Evolutionary conservation across 306 rosid genomes (phyloP).

Genomic region (Trifolium dubium): DNA sequence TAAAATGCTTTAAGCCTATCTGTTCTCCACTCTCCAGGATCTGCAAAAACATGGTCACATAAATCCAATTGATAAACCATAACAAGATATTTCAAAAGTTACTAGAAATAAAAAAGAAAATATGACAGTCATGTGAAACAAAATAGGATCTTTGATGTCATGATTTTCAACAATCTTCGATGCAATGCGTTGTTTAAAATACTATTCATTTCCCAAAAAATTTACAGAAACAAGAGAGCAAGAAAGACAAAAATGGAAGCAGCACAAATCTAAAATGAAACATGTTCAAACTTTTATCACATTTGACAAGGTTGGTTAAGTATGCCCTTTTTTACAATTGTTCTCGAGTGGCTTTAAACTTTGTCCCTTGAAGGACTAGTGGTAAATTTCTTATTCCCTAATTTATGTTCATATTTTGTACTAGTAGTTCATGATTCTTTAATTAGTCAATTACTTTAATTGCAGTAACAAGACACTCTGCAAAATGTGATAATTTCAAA

Average conservation of each 20-base stretch:
- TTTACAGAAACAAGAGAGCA: no score
- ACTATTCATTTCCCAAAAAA: no score
- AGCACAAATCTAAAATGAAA: no score
- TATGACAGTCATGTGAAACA: constrained; percentile 9
- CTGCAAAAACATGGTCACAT: constrained; percentile 57
- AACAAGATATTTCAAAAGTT: constrained; percentile 10
- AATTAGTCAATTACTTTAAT: background rate
- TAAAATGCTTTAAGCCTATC: constrained; percentile 86
- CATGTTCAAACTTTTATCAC: no score
- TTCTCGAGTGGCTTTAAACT: no score
- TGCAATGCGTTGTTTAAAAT: background rate
- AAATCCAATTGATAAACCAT: constrained; percentile 34
- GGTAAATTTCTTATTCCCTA: no score
- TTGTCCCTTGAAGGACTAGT: no score
- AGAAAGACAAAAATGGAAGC: no score
- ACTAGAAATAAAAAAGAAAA: constrained; percentile 28
- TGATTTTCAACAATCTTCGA: background rate
- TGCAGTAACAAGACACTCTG: background rate
- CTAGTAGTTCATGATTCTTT: constrained; percentile 28
- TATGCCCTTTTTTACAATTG: no score
- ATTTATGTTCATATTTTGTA: background rate
- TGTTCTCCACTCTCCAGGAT: constrained; percentile 74
- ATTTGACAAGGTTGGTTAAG: no score
- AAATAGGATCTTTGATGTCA: constrained; percentile 21
- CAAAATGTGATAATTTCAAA: constrained; percentile 3